Evolutionary conservation across 805 yeast genomes (phyloP), one percentile per base, ranked within the genome.

Genomic region (Metschnikowia baotianmanensis): DNA sequence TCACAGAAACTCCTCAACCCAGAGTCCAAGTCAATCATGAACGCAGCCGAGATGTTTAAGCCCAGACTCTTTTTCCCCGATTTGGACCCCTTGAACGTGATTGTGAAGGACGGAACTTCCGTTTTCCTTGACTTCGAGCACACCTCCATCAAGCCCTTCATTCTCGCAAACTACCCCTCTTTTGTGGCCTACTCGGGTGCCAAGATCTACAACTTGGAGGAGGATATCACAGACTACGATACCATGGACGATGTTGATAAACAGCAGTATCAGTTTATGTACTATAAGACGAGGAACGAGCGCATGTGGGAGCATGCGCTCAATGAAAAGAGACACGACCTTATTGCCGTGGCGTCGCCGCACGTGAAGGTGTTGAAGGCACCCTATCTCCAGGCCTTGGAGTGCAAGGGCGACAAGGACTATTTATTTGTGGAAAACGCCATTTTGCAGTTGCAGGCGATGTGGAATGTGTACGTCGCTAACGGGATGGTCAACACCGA

Each of bases 161-260:
- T 87, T 36, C 76, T 87, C 50, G 82, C 82, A 46, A 78, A 76
- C 28, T 80, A 88, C 45, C 98, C 99, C 7, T 72, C 80, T 47
- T 93, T 89, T 58, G 82, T 89, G 22, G 80, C 85, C 35, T 90
- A 91, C 68, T 83, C 80, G 34, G 98, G 98, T 6, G 89, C 89
- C 45, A 89, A 89, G 62, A 76, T 93, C 38, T 90, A 81, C 69
- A 77, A 83, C 55, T 67, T 83, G 50, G 76, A 78, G 38, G 80
- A 83, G 40, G 96, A 89, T 43, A 74, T 87, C 46, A 88, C 84
- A 31, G 80, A 78, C 36, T 90, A 70, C 61, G 78, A 77, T 3
- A 67, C 74, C 40, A 66, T 90, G 64, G 77, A 77, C 36, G 95
- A 84, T 30, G 65, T 76, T 31, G 93, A 87, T 50, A 77, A 83